A percentile compares a stretch with the other conserved stretches of the same genome.
These are phyloP conservation scores for Russula sp. DNA, from an alignment of 768 basidiomycete species.

Conservation along the genomic window DNA sequence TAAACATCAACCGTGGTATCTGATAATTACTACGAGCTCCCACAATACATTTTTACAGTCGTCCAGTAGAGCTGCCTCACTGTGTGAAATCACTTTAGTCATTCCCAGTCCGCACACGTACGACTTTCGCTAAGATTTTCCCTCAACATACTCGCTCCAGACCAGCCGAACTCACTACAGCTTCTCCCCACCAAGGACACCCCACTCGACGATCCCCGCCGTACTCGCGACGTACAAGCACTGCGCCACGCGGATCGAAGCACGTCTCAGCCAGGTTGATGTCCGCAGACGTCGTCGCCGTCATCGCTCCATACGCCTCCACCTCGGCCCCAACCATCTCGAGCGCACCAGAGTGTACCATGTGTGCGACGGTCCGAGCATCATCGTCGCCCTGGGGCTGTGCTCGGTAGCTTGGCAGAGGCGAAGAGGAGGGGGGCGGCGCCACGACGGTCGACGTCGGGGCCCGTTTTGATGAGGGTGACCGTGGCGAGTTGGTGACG, in stretches of 20 bases:
- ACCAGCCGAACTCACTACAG: slow-evolving; percentile 52
- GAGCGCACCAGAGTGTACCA: background rate
- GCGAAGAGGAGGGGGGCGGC: no score
- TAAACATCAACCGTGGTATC: no score
- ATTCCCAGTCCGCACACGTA: no score
- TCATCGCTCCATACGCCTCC: background rate
- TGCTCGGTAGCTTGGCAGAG: background rate
- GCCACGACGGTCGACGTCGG: slow-evolving; percentile 10
- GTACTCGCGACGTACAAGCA: slow-evolving; percentile 63
- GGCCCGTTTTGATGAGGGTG: slow-evolving; percentile 13
- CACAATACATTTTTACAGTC: no score
- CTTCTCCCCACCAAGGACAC: slow-evolving; percentile 62
- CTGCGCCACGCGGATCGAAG: slow-evolving; percentile 63
- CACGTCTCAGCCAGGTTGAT: slow-evolving; percentile 62
- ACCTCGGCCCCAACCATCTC: slow-evolving; percentile 1
- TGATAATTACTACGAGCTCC: no score
- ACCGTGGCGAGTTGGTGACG: slow-evolving; percentile 20
- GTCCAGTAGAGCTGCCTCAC: no score
- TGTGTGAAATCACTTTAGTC: no score
- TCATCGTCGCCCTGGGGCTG: background rate
- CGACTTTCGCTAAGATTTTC: no score
- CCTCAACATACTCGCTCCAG: no score
- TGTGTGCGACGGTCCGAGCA: background rate
- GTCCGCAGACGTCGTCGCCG: slow-evolving; percentile 26
- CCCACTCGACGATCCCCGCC: slow-evolving; percentile 69